Evolutionary conservation across 2,329 filamentous ascomycete species (phyloP).

Genomic region (Phialocephala subalpina): DNA sequence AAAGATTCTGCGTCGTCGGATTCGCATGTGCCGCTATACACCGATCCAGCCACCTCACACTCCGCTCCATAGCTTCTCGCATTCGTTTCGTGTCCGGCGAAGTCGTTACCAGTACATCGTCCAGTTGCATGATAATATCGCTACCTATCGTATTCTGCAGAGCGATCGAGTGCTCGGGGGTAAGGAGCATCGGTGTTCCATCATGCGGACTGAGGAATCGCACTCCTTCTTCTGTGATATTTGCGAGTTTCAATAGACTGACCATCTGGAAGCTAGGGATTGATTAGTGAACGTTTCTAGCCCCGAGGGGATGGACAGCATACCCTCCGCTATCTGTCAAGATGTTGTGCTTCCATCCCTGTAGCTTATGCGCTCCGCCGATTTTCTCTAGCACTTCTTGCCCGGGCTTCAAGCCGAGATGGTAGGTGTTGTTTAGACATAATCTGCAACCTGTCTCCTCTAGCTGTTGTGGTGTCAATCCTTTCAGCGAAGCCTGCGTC

Average conservation of each 20-base stretch:
- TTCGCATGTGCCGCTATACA: slow-evolving; percentile 91
- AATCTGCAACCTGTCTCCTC: slow-evolving; percentile 88
- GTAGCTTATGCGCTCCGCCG: slow-evolving; percentile 92
- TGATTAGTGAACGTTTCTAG: slow-evolving; percentile 28
- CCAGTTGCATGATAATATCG: slow-evolving; percentile 99
- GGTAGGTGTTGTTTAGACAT: slow-evolving; percentile 98
- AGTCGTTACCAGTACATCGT: slow-evolving; percentile 96
- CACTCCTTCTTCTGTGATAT: slow-evolving; percentile 92
- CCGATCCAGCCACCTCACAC: slow-evolving; percentile 93
- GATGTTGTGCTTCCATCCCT: slow-evolving; percentile 95
- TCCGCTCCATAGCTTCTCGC: slow-evolving; percentile 93
- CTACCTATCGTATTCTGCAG: slow-evolving; percentile 97
- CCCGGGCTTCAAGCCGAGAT: slow-evolving; percentile 92
- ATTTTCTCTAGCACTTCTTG: slow-evolving; percentile 87
- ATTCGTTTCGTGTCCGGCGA: slow-evolving; percentile 89
- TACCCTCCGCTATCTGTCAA: slow-evolving; percentile 82
- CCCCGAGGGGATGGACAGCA: slow-evolving; percentile 43
- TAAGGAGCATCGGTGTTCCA: slow-evolving; percentile 93
- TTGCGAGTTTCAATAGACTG: slow-evolving; percentile 89
- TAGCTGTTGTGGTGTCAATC: slow-evolving; percentile 89
- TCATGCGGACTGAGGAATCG: slow-evolving; percentile 97
- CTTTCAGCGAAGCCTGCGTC: slow-evolving; percentile 95
- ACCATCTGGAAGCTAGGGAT: slow-evolving; percentile 95
- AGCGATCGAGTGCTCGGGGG: slow-evolving; percentile 94
- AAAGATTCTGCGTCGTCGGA: slow-evolving; percentile 86